phyloP scores from a whole-genome alignment of 2,329 filamentous ascomycete genomes.

The Xylogone sp. region DNA sequence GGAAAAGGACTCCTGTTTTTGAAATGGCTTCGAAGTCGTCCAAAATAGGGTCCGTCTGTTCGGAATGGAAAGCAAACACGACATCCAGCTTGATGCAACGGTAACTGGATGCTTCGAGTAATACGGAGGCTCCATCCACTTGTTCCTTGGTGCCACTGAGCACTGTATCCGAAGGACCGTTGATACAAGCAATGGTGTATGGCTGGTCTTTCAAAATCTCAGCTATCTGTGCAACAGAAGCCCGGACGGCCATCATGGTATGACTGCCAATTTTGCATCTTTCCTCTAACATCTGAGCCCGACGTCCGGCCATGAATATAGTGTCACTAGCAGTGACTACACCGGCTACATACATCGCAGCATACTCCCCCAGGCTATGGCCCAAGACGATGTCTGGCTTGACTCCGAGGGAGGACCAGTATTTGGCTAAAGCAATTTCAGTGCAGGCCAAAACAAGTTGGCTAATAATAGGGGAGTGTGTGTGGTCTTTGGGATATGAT shows the following conservation, averaged over 20 bases:
- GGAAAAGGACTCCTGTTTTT: slow-evolving; percentile 46
- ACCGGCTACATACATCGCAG: slow-evolving; percentile 65
- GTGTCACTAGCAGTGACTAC: slow-evolving; percentile 69
- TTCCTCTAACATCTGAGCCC: slow-evolving; percentile 60
- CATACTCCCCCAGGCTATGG: slow-evolving; percentile 69
- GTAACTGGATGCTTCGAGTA: slow-evolving; percentile 54
- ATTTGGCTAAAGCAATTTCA: slow-evolving; percentile 49
- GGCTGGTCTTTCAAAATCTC: slow-evolving; percentile 46
- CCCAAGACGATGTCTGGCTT: slow-evolving; percentile 51
- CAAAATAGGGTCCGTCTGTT: slow-evolving; percentile 59
- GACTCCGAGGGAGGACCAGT: slow-evolving; percentile 53
- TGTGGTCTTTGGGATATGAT: slow-evolving; percentile 21
- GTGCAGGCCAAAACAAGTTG: slow-evolving; percentile 49
- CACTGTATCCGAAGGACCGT: slow-evolving; percentile 70
- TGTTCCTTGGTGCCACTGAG: slow-evolving; percentile 54
- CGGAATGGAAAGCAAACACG: slow-evolving; percentile 63
- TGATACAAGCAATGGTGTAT: slow-evolving; percentile 61
- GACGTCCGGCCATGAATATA: slow-evolving; percentile 64
- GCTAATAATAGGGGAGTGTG: slow-evolving; percentile 44
- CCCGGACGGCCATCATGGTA: slow-evolving; percentile 55
- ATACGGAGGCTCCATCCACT: slow-evolving; percentile 46
- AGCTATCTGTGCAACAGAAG: slow-evolving; percentile 38
- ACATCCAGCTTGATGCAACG: slow-evolving; percentile 51
- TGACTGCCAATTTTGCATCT: slow-evolving; percentile 64
- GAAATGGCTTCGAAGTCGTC: slow-evolving; percentile 53